Conservation (phyloP, 495 filamentous ascomycete genomes). For the Tuber brumale region DNA sequence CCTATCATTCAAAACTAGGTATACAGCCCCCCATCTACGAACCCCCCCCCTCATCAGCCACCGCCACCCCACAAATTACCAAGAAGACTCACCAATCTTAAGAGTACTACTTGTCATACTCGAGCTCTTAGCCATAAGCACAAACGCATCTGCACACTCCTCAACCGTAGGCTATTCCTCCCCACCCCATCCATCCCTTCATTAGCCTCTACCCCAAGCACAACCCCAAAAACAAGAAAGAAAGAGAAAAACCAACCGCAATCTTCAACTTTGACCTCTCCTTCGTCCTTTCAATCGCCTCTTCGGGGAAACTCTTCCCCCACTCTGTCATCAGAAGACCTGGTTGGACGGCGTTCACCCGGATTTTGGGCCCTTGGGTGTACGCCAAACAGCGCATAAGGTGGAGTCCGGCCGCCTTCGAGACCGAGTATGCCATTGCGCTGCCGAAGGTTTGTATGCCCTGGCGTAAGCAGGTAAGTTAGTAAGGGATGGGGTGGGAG, state of each 20-base stretch:
- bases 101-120: conserved; percentile 31
- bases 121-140: conserved; percentile 30
- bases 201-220: neutral
- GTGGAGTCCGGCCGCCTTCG: conserved; percentile 62
- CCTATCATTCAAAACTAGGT: conserved; percentile 6
- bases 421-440: conserved; percentile 60
- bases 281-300: conserved; percentile 22
- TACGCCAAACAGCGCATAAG: conserved; percentile 66
- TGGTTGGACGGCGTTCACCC: conserved; percentile 59
- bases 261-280: conserved; percentile 27
- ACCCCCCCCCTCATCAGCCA: neutral
- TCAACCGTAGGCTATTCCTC: conserved; percentile 23
- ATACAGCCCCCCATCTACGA: conserved; percentile 26
- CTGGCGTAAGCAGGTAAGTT: neutral
- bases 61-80: neutral
- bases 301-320: conserved; percentile 46
- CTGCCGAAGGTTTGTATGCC: conserved; percentile 44
- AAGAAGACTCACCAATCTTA: conserved; percentile 31
- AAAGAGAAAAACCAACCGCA: conserved; percentile 10
- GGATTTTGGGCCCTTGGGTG: conserved; percentile 58
- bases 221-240: neutral
- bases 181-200: neutral
- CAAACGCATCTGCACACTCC: conserved; percentile 36
- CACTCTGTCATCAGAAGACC: conserved; percentile 67
- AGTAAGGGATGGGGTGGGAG: neutral